Evolutionary conservation across 2,329 filamentous ascomycete species (phyloP).

Genomic region (Exophiala xenobiotica): DNA sequence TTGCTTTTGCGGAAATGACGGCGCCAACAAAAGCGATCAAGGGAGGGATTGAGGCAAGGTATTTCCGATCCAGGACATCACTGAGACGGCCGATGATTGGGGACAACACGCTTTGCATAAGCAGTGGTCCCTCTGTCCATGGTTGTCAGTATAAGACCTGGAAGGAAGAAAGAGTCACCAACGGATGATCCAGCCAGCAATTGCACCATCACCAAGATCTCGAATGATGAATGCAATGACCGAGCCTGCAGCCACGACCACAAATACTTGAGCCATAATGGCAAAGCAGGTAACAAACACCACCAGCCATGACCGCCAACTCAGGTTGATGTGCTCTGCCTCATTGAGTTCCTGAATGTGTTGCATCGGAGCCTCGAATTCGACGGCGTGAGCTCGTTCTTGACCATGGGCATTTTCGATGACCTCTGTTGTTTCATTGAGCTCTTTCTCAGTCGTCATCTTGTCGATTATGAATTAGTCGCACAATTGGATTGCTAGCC

Average conservation of each 20-base stretch:
- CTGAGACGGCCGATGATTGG: conserved; percentile 58
- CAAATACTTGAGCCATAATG: conserved; percentile 56
- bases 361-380: conserved; percentile 24
- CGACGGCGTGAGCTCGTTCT: conserved; percentile 15
- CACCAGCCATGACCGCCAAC: conserved; percentile 57
- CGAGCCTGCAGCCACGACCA: conserved; percentile 55
- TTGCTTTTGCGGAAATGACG: conserved; percentile 56
- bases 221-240: conserved; percentile 57
- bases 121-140: conserved; percentile 50
- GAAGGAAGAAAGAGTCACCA: not conserved
- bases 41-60: conserved; percentile 53
- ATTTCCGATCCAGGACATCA: conserved; percentile 57
- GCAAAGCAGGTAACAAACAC: conserved; percentile 55
- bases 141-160: not conserved
- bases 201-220: conserved; percentile 51
- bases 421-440: conserved; percentile 12
- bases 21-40: conserved; percentile 56
- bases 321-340: conserved; percentile 47
- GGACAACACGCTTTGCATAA: conserved; percentile 59
- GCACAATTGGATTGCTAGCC: no score
- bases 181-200: conserved; percentile 59
- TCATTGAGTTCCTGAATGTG: conserved; percentile 23
- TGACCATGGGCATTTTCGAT: conserved; percentile 18
- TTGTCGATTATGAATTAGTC: not conserved
- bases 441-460: conserved; percentile 20